Base-by-base conservation (phyloP, 306 rosid genomes). In the Spatholobus suberectus region DNA sequence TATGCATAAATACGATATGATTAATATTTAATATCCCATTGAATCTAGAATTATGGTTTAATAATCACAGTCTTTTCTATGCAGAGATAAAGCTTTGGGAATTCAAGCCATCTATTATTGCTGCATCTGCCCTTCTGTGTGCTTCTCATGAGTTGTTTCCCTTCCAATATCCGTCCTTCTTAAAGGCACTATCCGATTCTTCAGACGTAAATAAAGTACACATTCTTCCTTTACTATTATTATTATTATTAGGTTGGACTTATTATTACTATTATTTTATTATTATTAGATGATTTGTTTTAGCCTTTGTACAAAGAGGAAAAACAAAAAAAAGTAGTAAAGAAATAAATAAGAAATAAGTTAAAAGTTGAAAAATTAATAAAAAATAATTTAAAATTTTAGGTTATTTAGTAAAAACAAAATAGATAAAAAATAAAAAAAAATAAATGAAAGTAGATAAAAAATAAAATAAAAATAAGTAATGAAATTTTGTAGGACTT, bases 71-170 rank as follows among this genome's bases (percentile, higher is more conserved):
- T 18, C 11, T 40, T 52, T 35, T 58, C 23, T 32, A 1, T 62
- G 87, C 92, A 94, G 98, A 91, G 40, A 79, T 85, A 21, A 84
- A 79, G 79, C 75, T 90, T 35, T 83, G 90, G 88, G 90, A 79
- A 82, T 92, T 89, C 85, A 94, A 89, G 89, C 92, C 97, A 41
- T 94, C 98, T 35, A 47, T 86, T 47, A 82, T 90, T 68, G 91
- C 97, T 38, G 95, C 92, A 71, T 86, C 98, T 0, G 97, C 97
- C 26, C 90, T 94, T 61, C 92, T 94, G 24, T 84, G 76, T 51
- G 94, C 98, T 2, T 89, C 94, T 75, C 89, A 89, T 38, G 91
- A 89, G 77, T 84, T 90, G 70, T 84, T 94, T 57, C 97, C 98
- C 57, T 72, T 87, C 76, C 95, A 94, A 65, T 85, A 71, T 74